These are phyloP conservation scores for Leccinum ochraceum DNA, from an alignment of 768 basidiomycete species.

Conservation along the genomic window DNA sequence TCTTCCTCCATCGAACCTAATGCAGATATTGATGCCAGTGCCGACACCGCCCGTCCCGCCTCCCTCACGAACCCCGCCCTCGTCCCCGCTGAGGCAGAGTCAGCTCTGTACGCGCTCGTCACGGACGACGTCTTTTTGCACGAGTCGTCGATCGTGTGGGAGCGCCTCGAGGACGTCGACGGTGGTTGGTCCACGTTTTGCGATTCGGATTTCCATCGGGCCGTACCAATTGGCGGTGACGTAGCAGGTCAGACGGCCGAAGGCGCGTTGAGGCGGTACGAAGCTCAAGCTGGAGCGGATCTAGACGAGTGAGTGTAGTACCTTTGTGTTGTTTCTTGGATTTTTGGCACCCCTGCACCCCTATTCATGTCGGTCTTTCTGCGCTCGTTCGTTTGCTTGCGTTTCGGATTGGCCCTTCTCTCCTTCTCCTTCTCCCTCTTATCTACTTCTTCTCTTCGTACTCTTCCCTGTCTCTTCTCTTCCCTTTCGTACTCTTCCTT, in stretches of 20 bases:
- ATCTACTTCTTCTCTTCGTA: not conserved
- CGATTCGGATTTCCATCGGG: conserved; percentile 63
- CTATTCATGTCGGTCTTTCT: not conserved
- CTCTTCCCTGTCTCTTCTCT: not conserved
- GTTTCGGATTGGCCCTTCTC: not conserved
- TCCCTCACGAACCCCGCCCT: conserved; percentile 8
- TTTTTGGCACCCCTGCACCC: not conserved
- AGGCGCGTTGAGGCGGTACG: not conserved
- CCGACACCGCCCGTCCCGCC: not conserved
- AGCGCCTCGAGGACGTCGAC: conserved; percentile 86
- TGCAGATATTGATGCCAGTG: not conserved
- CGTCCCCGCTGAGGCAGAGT: conserved; percentile 15
- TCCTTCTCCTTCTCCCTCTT: not conserved
- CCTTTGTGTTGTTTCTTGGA: conserved; percentile 28
- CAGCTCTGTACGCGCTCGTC: conserved; percentile 75
- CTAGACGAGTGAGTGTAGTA: conserved; percentile 55
- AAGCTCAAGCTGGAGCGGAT: conserved; percentile 43
- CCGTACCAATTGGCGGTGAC: conserved; percentile 77
- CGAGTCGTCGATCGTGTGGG: conserved; percentile 87
- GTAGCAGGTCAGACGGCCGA: conserved; percentile 68
- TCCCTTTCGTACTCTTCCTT: not conserved
- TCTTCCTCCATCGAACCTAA: no score
- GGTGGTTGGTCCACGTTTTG: conserved; percentile 73
- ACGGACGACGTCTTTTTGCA: conserved; percentile 81
- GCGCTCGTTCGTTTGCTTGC: not conserved